Evolutionary conservation across 208 protist genomes (phyloP).

Genomic region (Trichomonas vaginalis): DNA sequence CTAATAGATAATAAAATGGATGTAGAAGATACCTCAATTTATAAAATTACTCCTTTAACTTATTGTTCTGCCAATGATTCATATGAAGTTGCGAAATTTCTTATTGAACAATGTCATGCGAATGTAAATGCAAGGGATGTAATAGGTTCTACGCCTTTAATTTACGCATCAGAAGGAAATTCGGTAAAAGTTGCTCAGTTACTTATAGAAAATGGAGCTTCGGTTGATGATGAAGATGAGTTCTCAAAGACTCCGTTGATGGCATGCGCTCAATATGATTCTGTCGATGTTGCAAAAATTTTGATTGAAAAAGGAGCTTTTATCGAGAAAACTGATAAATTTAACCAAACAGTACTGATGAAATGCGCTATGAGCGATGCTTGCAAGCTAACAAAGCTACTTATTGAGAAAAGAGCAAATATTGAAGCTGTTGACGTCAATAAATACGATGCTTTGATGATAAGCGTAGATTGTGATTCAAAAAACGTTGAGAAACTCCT

Average conservation of each 20-base stretch:
- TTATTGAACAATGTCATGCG: background rate
- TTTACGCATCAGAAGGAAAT: background rate
- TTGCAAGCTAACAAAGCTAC: background rate
- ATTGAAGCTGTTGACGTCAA: background rate
- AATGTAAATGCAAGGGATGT: background rate
- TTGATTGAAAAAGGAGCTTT: background rate
- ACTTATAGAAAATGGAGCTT: background rate
- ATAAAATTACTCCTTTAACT: background rate
- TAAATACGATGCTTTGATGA: background rate
- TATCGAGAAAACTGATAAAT: background rate
- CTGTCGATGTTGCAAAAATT: background rate
- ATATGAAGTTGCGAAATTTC: background rate
- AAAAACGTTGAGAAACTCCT: background rate
- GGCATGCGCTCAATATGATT: background rate
- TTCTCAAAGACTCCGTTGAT: background rate
- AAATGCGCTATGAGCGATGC: background rate
- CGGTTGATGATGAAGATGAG: background rate
- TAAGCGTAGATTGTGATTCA: background rate
- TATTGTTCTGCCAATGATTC: background rate
- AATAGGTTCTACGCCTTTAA: background rate
- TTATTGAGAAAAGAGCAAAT: background rate
- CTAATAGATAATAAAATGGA: background rate
- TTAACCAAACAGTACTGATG: background rate
- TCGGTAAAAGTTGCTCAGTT: background rate
- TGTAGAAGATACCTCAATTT: background rate